Evolutionary conservation across 331 rosid species (phyloP).

Genomic region (Acacia pycnantha): DNA sequence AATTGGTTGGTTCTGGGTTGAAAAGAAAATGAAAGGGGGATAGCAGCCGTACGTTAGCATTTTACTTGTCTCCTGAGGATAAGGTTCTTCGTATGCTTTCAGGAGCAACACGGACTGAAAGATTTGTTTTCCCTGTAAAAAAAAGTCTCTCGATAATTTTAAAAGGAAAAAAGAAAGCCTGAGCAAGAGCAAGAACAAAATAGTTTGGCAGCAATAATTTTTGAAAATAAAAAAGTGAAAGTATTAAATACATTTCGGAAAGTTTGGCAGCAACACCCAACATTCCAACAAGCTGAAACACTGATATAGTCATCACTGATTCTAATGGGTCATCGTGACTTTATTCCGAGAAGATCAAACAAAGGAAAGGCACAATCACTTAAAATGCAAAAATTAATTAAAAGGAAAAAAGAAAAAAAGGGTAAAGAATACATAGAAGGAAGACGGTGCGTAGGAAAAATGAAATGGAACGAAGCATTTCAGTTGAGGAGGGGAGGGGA

Average conservation of each 20-base stretch:
- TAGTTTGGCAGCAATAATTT: neutral
- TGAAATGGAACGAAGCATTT: neutral
- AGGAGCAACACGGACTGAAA: neutral
- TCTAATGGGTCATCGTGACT: neutral
- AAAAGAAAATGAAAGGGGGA: neutral
- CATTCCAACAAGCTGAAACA: neutral
- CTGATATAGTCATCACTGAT: neutral
- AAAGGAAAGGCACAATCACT: neutral
- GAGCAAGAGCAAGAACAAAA: constrained; percentile 7
- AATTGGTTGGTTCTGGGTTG: neutral
- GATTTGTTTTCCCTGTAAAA: neutral
- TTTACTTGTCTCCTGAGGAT: neutral
- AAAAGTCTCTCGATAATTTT: neutral
- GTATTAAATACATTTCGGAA: neutral
- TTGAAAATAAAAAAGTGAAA: neutral
- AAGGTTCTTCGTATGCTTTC: neutral
- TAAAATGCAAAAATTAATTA: neutral
- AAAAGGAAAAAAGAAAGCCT: neutral
- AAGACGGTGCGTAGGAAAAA: neutral
- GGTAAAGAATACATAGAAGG: neutral
- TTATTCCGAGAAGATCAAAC: neutral
- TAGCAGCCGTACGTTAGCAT: neutral
- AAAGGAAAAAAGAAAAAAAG: neutral
- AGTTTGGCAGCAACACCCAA: neutral
- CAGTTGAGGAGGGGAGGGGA: neutral